Base-by-base conservation (phyloP, 257 asterid genomes). In the Solanum raphanifolium region DNA sequence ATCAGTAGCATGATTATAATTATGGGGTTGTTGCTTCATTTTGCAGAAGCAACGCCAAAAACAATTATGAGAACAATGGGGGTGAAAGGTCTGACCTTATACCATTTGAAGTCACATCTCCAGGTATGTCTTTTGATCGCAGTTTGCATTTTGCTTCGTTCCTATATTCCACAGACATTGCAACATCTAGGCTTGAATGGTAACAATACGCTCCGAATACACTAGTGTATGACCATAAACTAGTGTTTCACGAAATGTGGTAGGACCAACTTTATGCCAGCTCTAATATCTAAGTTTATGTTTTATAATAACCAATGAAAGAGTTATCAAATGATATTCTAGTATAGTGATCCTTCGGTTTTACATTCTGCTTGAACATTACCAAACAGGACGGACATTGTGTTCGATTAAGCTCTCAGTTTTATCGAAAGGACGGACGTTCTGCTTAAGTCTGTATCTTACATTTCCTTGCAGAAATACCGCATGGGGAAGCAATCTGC, bases 71-170 rank as follows among this genome's bases (percentile, higher is more conserved):
- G 98, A 92, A 93, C 98, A 89, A 96, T 96, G 99, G 97, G 98
- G 85, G 99, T 96, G 58, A 96, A 95, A 90, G 99, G 99, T 90
- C 93, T 96, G 91, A 96, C 99, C 78, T 90, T 96, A 86, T 96
- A 96, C 90, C 99, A 96, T 90, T 92, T 96, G 92, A 96, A 96
- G 95, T 96, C 99, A 34, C 98, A 95, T 93, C 99, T 96, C 88
- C 99, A 96, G 99, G 99, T 92, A 88, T 83, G 89, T 43, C 31
- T 20, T 73, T 82, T 27, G 12, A 18, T 74, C 32, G 39, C 31
- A 4, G 35, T 79, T 13, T 35, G 18, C 20, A 1, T 46, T 43
- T 43, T 79, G 38, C 62, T 21, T 87, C 36, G 12, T 86, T 21
- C 43, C 43, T 6, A 27, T 8, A 29, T 78, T 87, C 0, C 13